A percentile compares a stretch with the other conserved stretches of the same genome.
Evolutionary conservation across 495 filamentous ascomycete species (phyloP).

Genomic region (Trichocladium uniseriatum): DNA sequence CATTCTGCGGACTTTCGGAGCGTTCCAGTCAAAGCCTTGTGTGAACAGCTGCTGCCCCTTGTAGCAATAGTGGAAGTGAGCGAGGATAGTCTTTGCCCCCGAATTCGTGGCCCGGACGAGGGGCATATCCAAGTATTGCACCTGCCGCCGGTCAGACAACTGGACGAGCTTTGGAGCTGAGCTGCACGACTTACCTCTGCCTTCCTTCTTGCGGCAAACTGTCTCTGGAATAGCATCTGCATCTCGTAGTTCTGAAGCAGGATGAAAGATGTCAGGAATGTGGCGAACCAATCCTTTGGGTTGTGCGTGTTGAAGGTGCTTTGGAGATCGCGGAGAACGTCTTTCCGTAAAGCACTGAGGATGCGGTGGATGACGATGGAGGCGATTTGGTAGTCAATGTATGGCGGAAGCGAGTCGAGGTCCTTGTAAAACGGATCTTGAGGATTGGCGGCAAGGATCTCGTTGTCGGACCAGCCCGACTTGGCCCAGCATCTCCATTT

Average conservation of each 20-base stretch:
- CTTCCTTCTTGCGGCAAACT: slow-evolving; percentile 24
- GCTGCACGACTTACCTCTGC: too few relatives aligned
- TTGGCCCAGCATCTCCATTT: slow-evolving; percentile 31
- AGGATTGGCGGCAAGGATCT: slow-evolving; percentile 19
- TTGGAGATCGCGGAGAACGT: slow-evolving; percentile 26
- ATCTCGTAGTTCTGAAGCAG: slow-evolving; percentile 36
- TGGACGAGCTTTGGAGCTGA: too few relatives aligned
- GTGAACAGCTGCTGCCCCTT: slow-evolving; percentile 31
- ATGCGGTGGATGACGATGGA: slow-evolving; percentile 32
- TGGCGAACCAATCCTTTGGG: slow-evolving; percentile 29
- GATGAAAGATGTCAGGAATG: slow-evolving; percentile 30
- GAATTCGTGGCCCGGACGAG: slow-evolving; percentile 34
- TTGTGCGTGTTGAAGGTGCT: slow-evolving; percentile 24
- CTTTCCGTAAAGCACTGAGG: slow-evolving; percentile 23
- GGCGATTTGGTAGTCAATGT: slow-evolving; percentile 32
- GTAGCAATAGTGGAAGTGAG: slow-evolving; percentile 36
- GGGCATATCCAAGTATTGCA: slow-evolving; percentile 31
- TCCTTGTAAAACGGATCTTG: slow-evolving; percentile 24
- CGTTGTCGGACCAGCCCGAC: slow-evolving; percentile 17
- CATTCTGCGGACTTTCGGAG: slow-evolving; percentile 25
- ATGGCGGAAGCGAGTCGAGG: slow-evolving; percentile 28
- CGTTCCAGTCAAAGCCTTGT: slow-evolving; percentile 26
- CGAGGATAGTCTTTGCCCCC: slow-evolving; percentile 34
- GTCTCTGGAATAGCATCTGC: slow-evolving; percentile 26
- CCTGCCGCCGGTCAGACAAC: too few relatives aligned